phyloP scores from a whole-genome alignment of 2,329 filamentous ascomycete species.

The Aspergillus sp. region DNA sequence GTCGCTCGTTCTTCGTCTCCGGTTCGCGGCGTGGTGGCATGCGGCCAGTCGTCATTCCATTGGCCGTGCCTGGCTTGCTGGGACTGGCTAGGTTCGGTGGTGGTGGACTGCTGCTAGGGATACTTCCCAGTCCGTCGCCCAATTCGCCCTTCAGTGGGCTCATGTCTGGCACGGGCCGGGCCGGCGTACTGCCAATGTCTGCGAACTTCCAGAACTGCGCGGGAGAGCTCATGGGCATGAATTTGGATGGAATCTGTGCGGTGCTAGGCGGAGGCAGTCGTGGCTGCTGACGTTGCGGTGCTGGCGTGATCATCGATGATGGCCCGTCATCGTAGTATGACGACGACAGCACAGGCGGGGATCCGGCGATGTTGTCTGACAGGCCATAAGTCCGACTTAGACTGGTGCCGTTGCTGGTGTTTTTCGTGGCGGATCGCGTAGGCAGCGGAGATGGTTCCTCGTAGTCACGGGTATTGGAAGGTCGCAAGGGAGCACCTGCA shows the following conservation, averaged over 20 bases:
- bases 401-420: slow-evolving; percentile 30
- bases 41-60: slow-evolving; percentile 33
- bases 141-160: slow-evolving; percentile 50
- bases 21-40: slow-evolving; percentile 37
- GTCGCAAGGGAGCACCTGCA: slow-evolving; percentile 31
- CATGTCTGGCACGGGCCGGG: slow-evolving; percentile 45
- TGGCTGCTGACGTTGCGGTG: slow-evolving; percentile 52
- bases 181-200: slow-evolving; percentile 50
- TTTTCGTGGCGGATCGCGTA: slow-evolving; percentile 32
- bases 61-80: slow-evolving; percentile 44
- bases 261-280: slow-evolving; percentile 52
- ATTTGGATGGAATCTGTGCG: slow-evolving; percentile 52
- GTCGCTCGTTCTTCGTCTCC: slow-evolving; percentile 25
- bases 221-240: slow-evolving; percentile 55
- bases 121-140: slow-evolving; percentile 39
- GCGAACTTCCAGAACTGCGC: slow-evolving; percentile 55
- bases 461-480: slow-evolving; percentile 38
- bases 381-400: slow-evolving; percentile 41
- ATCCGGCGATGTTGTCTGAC: slow-evolving; percentile 42
- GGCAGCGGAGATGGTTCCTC: slow-evolving; percentile 48
- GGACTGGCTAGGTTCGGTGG: slow-evolving; percentile 49
- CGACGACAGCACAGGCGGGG: slow-evolving; percentile 52
- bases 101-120: slow-evolving; percentile 52
- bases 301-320: slow-evolving; percentile 52
- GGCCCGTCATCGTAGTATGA: slow-evolving; percentile 52